Evolutionary conservation across 768 basidiomycete genomes (phyloP), one percentile per base, ranked within the genome.

Genomic region (Serendipita sp.): DNA sequence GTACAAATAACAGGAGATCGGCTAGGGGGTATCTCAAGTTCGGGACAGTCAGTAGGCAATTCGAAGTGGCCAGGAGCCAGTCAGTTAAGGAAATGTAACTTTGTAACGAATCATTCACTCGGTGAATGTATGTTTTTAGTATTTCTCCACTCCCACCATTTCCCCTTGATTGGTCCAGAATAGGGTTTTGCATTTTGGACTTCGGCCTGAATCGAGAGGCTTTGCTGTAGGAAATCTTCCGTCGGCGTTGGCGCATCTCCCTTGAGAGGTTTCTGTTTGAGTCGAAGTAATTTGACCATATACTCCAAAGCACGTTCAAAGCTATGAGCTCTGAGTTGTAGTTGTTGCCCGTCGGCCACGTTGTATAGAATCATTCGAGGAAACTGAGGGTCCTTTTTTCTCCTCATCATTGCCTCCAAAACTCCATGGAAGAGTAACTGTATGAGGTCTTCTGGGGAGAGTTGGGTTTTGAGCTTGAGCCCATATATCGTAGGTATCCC

Each of bases 1-100:
- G n/a, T 86, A 86, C 68, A 84, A 30, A 32, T 11, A 54, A 30
- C 30, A 24, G 24, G 24, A 24, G 24, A 24, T 24, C 24, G 24
- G 24, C 24, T 24, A 24, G 24, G 24, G 24, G 24, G 24, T 24
- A 24, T 24, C 24, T 24, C 24, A 24, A 24, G 24, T 24, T 24
- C 24, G 24, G 24, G 24, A 24, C 24, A 0, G 24, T 24, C 24
- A 24, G 24, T 24, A 24, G 0, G 24, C 24, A 0, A 24, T 24
- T 24, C 24, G 24, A 24, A 24, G 24, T 24, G 24, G 24, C 24
- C 24, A 24, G 24, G 24, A 24, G 24, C 24, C 24, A 24, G 24
- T 24, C 24, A 24, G 24, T 24, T 24, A 24, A 24, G 24, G 24
- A 24, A 0, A 24, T 24, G 24, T 24, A 24, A 24, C 24, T 24